Percentiles rank a stretch among this genome's conserved stretches.
These are phyloP conservation scores for Monosporascus sp. DNA, from an alignment of 2,329 filamentous ascomycete species.

Conservation along the genomic window DNA sequence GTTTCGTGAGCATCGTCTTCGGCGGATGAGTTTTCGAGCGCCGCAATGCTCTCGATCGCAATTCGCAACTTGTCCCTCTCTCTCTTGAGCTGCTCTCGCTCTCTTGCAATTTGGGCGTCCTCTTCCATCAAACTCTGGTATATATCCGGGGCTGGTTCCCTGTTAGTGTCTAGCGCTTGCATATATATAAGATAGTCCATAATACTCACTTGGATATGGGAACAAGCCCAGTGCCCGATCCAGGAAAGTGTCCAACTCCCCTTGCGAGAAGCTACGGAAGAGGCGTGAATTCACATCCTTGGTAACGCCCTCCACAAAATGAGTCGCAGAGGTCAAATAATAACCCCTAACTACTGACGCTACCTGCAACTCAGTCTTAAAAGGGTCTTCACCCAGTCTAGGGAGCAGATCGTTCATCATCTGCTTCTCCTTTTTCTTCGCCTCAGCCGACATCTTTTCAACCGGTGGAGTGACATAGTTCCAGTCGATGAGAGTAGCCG, in stretches of 20 bases:
- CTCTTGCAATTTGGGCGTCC: slow-evolving; percentile 36
- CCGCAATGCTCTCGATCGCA: slow-evolving; percentile 41
- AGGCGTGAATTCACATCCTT: slow-evolving; percentile 26
- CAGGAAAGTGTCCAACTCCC: slow-evolving; percentile 18
- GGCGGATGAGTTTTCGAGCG: slow-evolving; percentile 32
- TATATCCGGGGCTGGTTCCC: slow-evolving; percentile 14
- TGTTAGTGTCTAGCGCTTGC: slow-evolving; percentile 12
- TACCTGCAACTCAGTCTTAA: slow-evolving; percentile 53
- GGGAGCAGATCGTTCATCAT: slow-evolving; percentile 35
- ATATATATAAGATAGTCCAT: slow-evolving; percentile 6
- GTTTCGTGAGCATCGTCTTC: not conserved
- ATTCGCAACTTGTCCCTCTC: slow-evolving; percentile 42
- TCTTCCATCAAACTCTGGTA: slow-evolving; percentile 45
- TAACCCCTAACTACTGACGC: slow-evolving; percentile 62
- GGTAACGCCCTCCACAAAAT: slow-evolving; percentile 54
- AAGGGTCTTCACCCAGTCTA: slow-evolving; percentile 53
- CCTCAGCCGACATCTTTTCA: slow-evolving; percentile 42
- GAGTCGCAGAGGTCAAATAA: slow-evolving; percentile 59
- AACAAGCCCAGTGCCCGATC: slow-evolving; percentile 21
- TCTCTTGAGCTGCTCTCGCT: slow-evolving; percentile 35
- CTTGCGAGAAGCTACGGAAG: slow-evolving; percentile 20
- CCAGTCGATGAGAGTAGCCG: slow-evolving; percentile 33
- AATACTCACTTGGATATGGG: slow-evolving; percentile 19
- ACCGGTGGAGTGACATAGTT: slow-evolving; percentile 13
- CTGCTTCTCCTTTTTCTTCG: slow-evolving; percentile 38